These are phyloP conservation scores for Clonostachys solani DNA, from an alignment of 2,329 filamentous ascomycete genomes.

Conservation along the genomic window DNA sequence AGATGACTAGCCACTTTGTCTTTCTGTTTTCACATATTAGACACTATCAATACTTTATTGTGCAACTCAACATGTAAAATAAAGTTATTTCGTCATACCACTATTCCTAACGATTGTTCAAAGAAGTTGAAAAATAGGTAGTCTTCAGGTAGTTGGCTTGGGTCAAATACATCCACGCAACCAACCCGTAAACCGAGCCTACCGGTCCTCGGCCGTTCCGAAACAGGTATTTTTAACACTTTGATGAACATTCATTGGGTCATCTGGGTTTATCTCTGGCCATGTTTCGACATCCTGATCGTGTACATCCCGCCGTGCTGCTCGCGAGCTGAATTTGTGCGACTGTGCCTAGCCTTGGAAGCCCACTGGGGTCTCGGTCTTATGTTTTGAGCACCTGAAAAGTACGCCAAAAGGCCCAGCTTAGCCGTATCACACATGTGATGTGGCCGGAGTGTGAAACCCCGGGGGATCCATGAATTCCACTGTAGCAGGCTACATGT, in stretches of 20 bases:
- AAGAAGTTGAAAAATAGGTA: slow-evolving; percentile 6
- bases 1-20: background rate
- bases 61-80: background rate
- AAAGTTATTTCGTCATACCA: background rate
- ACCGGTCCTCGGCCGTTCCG: background rate
- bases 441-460: background rate
- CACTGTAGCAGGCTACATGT: slow-evolving; percentile 3
- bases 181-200: slow-evolving; percentile 3
- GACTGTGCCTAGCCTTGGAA: no score
- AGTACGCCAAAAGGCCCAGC: no score
- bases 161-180: slow-evolving; percentile 6
- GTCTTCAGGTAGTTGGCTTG: slow-evolving; percentile 1
- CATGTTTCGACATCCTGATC: background rate
- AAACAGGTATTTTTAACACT: background rate
- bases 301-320: no score
- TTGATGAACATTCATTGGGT: background rate
- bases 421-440: no score
- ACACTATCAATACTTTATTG: no score
- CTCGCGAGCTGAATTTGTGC: no score
- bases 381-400: no score
- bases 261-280: background rate
- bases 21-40: background rate
- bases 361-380: no score
- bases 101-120: slow-evolving; percentile 2
- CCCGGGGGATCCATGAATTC: slow-evolving; percentile 1